Evolutionary conservation across 176 grass and related monocot genomes (phyloP), one percentile per base, ranked within the genome.

Genomic region (Oryza punctata): DNA sequence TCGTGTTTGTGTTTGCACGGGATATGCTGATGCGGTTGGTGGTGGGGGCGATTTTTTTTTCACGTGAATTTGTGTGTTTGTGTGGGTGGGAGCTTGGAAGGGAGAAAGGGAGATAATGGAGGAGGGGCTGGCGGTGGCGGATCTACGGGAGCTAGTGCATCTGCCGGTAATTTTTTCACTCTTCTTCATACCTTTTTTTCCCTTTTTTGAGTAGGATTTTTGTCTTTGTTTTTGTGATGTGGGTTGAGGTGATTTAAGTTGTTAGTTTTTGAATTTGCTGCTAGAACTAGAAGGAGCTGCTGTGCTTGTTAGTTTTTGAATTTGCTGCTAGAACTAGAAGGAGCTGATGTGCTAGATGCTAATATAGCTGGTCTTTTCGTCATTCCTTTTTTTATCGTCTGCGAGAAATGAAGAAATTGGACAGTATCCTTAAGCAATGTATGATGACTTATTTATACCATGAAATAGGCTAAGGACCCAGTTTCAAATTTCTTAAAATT

Each of bases 81-180:
- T n/a, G n/a, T 32, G 32, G 18, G 32, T 45, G 38, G 50, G 13
- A 5, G 6, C 37, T 38, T 33, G 32, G 32, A 33, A 5, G 32
- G 37, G 32, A 32, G 43, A 2, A 0, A 3, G 12, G 73, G 67
- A 86, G 73, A 67, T 38, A 83, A 59, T 77, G 88, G 82, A 77
- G 29, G 75, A 88, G 81, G 82, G 2, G 50, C 1, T 78, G 3
- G 21, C 83, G 12, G 78, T 78, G 5, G 26, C 79, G 18, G 78
- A 82, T 78, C 83, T 61, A 45, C 59, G 67, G 45, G 78, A 82
- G 11, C 21, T 90, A 26, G 67, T 54, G 78, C 78, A 61, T 5
- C 41, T 82, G n/a, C 88, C 88, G 79, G 84, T 90, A 82, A 86
- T 7, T 7, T 26, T 1, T 24, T 29, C 24, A 23, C 12, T 19